A percentile compares a stretch with the other conserved stretches of the same genome.
phyloP scores from a whole-genome alignment of 768 basidiomycete genomes.

The Boletus speciosus region DNA sequence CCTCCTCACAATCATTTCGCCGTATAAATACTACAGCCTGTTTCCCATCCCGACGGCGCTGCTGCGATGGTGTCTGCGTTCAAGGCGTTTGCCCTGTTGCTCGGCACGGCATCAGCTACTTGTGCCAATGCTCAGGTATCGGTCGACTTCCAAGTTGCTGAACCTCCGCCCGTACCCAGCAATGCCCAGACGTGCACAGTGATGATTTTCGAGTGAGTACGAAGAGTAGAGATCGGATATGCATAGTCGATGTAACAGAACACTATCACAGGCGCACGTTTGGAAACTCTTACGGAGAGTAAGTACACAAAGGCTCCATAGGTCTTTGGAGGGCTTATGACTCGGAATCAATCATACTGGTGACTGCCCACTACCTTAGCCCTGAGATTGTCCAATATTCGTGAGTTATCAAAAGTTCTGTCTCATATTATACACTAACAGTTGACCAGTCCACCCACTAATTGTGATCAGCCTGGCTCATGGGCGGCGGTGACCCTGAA shows the following conservation, averaged over 20 bases:
- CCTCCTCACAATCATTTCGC: neutral
- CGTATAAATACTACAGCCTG: slow-evolving; percentile 7
- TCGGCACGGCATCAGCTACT: slow-evolving; percentile 7
- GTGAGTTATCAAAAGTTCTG: slow-evolving; percentile 34
- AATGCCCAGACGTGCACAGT: slow-evolving; percentile 61
- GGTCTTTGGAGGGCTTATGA: neutral
- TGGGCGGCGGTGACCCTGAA: slow-evolving; percentile 77
- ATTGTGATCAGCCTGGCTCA: slow-evolving; percentile 65
- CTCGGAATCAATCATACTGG: neutral
- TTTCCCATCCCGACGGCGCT: slow-evolving; percentile 2
- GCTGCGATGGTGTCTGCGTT: slow-evolving; percentile 20
- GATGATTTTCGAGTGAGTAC: slow-evolving; percentile 56
- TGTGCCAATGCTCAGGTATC: slow-evolving; percentile 29
- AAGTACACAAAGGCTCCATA: slow-evolving; percentile 20
- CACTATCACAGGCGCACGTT: slow-evolving; percentile 55
- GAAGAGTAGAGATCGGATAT: neutral
- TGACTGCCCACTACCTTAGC: slow-evolving; percentile 30
- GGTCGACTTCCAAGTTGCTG: slow-evolving; percentile 69
- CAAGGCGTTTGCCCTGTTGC: slow-evolving; percentile 11
- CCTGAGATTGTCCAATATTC: slow-evolving; percentile 60
- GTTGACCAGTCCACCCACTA: slow-evolving; percentile 56
- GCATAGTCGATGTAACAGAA: neutral
- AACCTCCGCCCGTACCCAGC: slow-evolving; percentile 66
- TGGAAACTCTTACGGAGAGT: slow-evolving; percentile 68
- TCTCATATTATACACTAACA: neutral